Percentiles rank a stretch among this genome's conserved stretches.
Evolutionary conservation across 352 stramenopile species (phyloP).

Genomic region (Thraustochytrium sp.): DNA sequence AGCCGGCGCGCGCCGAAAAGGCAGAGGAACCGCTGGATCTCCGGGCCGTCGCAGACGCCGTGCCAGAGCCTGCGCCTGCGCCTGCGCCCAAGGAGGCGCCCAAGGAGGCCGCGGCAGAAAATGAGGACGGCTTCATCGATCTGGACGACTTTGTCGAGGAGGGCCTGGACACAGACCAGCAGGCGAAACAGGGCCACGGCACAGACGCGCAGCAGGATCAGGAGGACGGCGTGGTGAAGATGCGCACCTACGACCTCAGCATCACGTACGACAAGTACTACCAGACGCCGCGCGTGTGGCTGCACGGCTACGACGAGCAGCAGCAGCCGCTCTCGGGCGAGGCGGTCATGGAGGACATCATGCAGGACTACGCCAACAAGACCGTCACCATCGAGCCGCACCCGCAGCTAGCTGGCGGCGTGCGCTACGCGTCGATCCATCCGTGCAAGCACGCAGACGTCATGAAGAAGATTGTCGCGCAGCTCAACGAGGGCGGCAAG

Average conservation of each 20-base stretch:
- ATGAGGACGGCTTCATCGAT: slow-evolving; percentile 48
- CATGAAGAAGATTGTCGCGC: slow-evolving; percentile 95
- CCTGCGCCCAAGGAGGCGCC: neutral
- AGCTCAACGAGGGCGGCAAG: slow-evolving; percentile 68
- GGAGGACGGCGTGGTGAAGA: slow-evolving; percentile 54
- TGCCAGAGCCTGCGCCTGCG: neutral
- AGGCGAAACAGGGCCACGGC: neutral
- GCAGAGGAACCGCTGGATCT: neutral
- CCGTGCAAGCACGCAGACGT: slow-evolving; percentile 94
- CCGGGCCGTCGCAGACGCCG: neutral
- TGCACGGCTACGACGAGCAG: slow-evolving; percentile 89
- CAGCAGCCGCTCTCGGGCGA: slow-evolving; percentile 70
- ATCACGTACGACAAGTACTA: slow-evolving; percentile 99
- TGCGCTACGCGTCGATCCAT: slow-evolving; percentile 90
- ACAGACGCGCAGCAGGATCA: neutral
- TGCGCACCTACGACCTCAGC: slow-evolving; percentile 93
- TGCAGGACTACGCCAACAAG: slow-evolving; percentile 96
- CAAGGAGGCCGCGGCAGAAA: neutral
- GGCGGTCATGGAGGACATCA: slow-evolving; percentile 97
- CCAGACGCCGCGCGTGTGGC: slow-evolving; percentile 95
- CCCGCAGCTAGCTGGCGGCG: slow-evolving; percentile 72
- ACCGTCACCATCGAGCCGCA: slow-evolving; percentile 98
- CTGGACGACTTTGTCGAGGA: slow-evolving; percentile 48
- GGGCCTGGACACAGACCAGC: neutral
- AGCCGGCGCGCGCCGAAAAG: neutral